These are phyloP conservation scores for Lathyrus sativus DNA, from an alignment of 306 rosid genomes.

Conservation along the genomic window DNA sequence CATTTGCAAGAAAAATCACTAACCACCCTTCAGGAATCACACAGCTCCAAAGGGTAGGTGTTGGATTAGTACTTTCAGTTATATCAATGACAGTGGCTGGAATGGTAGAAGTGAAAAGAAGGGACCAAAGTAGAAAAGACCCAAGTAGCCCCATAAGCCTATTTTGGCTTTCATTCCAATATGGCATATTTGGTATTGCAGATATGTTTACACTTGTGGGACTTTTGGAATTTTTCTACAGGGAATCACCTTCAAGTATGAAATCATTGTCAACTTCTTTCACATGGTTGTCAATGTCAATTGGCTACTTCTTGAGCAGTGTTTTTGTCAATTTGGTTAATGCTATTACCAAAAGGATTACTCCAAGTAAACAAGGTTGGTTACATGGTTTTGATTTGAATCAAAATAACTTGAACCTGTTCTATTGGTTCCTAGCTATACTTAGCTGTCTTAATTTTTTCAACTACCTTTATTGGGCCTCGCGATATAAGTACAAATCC, in stretches of 20 bases:
- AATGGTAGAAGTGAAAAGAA: slow-evolving; percentile 65
- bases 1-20: slow-evolving; percentile 72
- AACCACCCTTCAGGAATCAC: slow-evolving; percentile 75
- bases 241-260: slow-evolving; percentile 74
- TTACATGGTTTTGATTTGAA: slow-evolving; percentile 60
- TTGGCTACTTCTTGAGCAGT: slow-evolving; percentile 73
- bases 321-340: slow-evolving; percentile 65
- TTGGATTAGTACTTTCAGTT: slow-evolving; percentile 65
- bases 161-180: slow-evolving; percentile 81
- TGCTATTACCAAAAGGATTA: slow-evolving; percentile 49
- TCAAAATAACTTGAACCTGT: slow-evolving; percentile 57
- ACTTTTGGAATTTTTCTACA: slow-evolving; percentile 73
- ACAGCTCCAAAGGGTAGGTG: slow-evolving; percentile 84
- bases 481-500: slow-evolving; percentile 70
- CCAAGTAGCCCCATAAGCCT: slow-evolving; percentile 54
- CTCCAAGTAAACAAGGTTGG: slow-evolving; percentile 72
- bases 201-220: slow-evolving; percentile 92
- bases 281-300: slow-evolving; percentile 64
- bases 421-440: slow-evolving; percentile 79
- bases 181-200: slow-evolving; percentile 76
- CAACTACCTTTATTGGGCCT: slow-evolving; percentile 69
- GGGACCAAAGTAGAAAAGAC: slow-evolving; percentile 48
- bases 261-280: slow-evolving; percentile 78
- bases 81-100: slow-evolving; percentile 81
- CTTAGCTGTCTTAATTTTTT: slow-evolving; percentile 71